Evolutionary conservation across 257 asterid genomes (phyloP).

Genomic region (Striga asiatica): DNA sequence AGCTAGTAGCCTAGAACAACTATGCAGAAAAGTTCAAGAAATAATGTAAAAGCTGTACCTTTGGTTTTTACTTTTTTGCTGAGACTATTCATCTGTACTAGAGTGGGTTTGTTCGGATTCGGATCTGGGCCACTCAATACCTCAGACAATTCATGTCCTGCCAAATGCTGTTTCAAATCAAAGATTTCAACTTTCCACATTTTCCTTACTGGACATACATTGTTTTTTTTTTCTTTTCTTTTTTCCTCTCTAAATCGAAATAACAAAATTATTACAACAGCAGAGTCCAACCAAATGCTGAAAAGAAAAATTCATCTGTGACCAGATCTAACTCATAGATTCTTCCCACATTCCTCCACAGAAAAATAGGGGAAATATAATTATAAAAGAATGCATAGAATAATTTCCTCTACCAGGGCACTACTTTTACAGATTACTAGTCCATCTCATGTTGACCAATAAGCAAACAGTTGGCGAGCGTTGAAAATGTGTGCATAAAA

Average conservation of each 20-base stretch:
- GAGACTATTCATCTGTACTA: constrained; percentile 40
- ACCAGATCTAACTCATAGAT: constrained; percentile 7
- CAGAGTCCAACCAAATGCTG: constrained; percentile 14
- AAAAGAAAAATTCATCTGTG: constrained; percentile 11
- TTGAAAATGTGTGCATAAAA: neutral
- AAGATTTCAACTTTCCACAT: constrained; percentile 40
- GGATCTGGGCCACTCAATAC: constrained; percentile 63
- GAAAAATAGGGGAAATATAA: no score
- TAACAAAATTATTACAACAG: neutral
- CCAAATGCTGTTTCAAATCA: constrained; percentile 76
- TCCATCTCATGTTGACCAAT: constrained; percentile 5
- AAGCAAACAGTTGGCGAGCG: constrained; percentile 13
- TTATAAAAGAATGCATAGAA: neutral
- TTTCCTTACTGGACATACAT: constrained; percentile 18
- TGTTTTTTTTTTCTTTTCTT: no score
- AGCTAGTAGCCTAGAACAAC: no score
- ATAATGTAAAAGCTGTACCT: constrained; percentile 56
- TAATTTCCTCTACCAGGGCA: neutral
- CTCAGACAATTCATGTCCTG: constrained; percentile 61
- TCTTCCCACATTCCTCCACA: constrained; percentile 6
- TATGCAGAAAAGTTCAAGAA: constrained; percentile 15
- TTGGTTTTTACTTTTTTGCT: constrained; percentile 52
- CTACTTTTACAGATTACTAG: neutral
- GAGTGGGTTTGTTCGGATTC: constrained; percentile 53
- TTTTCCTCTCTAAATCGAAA: neutral